Percentiles rank a stretch among this genome's conserved stretches.
Evolutionary conservation across 148 eudicot species (phyloP).

Genomic region (Vaccinium myrtillus): DNA sequence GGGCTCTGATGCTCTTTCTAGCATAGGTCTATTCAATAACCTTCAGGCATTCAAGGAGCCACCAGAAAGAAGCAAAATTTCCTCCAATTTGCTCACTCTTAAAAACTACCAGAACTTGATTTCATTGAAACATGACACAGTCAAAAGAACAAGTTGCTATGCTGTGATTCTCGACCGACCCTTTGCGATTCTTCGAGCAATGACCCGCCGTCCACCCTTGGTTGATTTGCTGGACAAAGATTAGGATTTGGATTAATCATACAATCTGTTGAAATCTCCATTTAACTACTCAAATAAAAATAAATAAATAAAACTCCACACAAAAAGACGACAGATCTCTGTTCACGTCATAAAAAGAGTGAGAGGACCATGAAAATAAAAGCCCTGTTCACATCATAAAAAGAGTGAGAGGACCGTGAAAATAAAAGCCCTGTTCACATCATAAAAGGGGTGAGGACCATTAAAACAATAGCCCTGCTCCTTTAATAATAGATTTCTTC

Average conservation of each 20-base stretch:
- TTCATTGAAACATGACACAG: not conserved
- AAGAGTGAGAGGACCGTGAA: too few species aligned
- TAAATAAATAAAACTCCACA: not conserved
- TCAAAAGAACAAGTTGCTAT: constrained; percentile 26
- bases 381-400: too few species aligned
- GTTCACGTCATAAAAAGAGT: not conserved
- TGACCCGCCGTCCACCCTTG: constrained; percentile 87
- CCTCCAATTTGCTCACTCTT: not conserved
- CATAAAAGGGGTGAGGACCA: too few species aligned
- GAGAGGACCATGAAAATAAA: too few species aligned
- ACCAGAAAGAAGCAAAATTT: not conserved
- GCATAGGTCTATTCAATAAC: not conserved
- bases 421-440: too few species aligned
- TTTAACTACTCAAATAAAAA: not conserved
- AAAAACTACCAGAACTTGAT: not conserved
- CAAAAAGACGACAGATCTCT: not conserved
- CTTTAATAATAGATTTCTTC: not conserved
- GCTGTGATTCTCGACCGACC: constrained; percentile 87
- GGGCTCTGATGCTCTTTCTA: not conserved
- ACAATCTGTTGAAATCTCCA: not conserved
- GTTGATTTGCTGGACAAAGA: constrained; percentile 77
- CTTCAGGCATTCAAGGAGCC: constrained; percentile 10
- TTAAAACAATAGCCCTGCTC: not conserved
- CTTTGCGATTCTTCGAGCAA: constrained; percentile 88
- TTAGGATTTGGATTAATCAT: constrained; percentile 6